phyloP scores from a whole-genome alignment of 257 asterid genomes.

The Craterostigma plantagineum region DNA sequence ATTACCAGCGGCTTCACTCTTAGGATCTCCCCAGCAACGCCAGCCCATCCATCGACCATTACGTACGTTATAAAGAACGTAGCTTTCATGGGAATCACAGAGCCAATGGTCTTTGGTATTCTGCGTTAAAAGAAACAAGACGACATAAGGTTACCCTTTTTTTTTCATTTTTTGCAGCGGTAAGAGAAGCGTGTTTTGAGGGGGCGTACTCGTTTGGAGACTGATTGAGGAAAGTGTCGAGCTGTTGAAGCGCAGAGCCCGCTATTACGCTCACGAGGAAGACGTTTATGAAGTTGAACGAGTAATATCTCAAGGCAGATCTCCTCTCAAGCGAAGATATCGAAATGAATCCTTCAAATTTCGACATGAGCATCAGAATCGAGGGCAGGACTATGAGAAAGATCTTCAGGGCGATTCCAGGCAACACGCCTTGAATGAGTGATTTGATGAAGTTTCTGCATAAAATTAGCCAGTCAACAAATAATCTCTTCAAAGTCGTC shows the following conservation, averaged over 20 bases:
- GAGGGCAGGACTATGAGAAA: constrained; percentile 72
- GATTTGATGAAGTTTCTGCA: constrained; percentile 63
- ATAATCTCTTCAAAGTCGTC: neutral
- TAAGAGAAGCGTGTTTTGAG: neutral
- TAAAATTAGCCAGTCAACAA: too few relatives aligned
- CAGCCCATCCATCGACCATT: constrained; percentile 98
- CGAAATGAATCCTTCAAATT: constrained; percentile 62
- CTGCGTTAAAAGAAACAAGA: constrained; percentile 15
- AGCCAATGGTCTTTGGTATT: constrained; percentile 52
- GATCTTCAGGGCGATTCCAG: constrained; percentile 79
- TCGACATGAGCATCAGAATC: constrained; percentile 75
- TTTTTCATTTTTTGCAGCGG: neutral
- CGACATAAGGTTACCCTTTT: too few relatives aligned
- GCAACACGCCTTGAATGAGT: constrained; percentile 74
- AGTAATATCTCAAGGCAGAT: constrained; percentile 72
- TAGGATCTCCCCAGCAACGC: constrained; percentile 79
- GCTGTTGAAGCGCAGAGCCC: constrained; percentile 71
- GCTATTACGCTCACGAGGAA: constrained; percentile 83
- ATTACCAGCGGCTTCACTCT: constrained; percentile 63
- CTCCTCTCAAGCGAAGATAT: constrained; percentile 76
- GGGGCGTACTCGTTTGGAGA: constrained; percentile 48
- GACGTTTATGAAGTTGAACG: constrained; percentile 66
- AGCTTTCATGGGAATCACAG: constrained; percentile 88
- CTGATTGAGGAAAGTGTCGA: constrained; percentile 36
- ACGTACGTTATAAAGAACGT: constrained; percentile 78